These are phyloP conservation scores for Penicillium janthinellum DNA, from an alignment of 2,329 filamentous ascomycete genomes.

Conservation along the genomic window DNA sequence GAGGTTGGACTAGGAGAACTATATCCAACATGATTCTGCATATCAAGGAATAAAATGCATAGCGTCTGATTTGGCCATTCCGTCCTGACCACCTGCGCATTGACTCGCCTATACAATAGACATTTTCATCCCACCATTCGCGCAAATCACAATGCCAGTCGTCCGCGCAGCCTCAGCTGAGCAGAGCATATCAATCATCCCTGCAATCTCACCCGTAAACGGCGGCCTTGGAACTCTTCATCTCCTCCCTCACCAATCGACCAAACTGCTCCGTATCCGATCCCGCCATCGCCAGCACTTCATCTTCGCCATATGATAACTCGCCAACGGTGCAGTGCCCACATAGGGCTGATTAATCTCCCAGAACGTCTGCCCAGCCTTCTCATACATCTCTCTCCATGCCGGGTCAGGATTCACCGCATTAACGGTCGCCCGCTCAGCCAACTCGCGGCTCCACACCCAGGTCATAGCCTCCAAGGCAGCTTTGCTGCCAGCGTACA, in stretches of 20 bases:
- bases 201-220: constrained; percentile 68
- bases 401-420: constrained; percentile 54
- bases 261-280: background rate
- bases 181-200: constrained; percentile 71
- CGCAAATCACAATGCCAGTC: constrained; percentile 72
- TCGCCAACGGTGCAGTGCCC: constrained; percentile 57
- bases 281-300: background rate
- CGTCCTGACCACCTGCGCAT: too few species aligned
- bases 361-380: constrained; percentile 43
- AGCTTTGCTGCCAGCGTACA: constrained; percentile 64
- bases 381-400: constrained; percentile 55
- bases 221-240: constrained; percentile 59
- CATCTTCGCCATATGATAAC: background rate
- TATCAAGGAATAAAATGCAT: too few species aligned
- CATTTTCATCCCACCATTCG: constrained; percentile 62
- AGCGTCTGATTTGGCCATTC: too few species aligned
- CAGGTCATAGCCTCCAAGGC: constrained; percentile 66
- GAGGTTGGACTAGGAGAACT: constrained; percentile 14
- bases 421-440: constrained; percentile 60
- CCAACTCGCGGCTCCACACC: constrained; percentile 61
- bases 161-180: constrained; percentile 67
- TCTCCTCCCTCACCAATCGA: background rate
- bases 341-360: constrained; percentile 56
- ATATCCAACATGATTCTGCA: too few species aligned
- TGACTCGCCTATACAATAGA: background rate